Evolutionary conservation across 208 protist species (phyloP).

Genomic region (Trypanosoma grayi): DNA sequence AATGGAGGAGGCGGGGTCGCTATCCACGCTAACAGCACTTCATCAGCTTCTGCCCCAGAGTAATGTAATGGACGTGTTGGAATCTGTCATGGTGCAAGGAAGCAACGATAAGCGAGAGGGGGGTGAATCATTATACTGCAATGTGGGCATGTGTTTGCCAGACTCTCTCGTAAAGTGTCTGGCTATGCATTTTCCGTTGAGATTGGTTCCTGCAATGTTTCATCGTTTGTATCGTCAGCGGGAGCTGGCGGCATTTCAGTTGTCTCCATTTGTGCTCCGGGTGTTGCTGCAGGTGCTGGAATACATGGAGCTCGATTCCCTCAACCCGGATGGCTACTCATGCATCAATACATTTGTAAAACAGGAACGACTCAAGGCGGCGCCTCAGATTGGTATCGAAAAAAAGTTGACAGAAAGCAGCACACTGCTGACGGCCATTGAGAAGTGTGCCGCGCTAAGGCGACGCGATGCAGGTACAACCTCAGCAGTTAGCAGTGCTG

Average conservation of each 20-base stretch:
- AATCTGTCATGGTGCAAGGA: conserved; percentile 5
- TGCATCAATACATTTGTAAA: conserved; percentile 13
- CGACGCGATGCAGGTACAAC: neutral
- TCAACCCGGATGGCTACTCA: conserved; percentile 6
- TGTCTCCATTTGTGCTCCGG: conserved; percentile 10
- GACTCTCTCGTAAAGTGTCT: conserved; percentile 18
- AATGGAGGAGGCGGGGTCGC: neutral
- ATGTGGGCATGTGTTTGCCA: neutral
- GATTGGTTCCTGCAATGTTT: conserved; percentile 10
- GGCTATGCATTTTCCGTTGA: conserved; percentile 9
- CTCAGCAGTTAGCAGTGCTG: neutral
- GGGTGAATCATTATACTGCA: neutral
- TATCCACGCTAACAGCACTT: conserved; percentile 12
- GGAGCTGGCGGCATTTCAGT: conserved; percentile 24
- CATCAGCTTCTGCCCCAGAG: conserved; percentile 22
- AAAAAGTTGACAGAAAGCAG: neutral
- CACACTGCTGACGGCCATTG: conserved; percentile 14
- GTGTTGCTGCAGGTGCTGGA: conserved; percentile 19
- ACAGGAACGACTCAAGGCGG: conserved; percentile 11
- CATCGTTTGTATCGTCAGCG: conserved; percentile 20
- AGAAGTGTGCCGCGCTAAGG: conserved; percentile 5
- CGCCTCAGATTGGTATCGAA: neutral
- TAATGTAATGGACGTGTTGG: conserved; percentile 15
- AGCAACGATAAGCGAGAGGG: too few species aligned
- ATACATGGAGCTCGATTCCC: neutral